Evolutionary conservation across 2,329 filamentous ascomycete genomes (phyloP), one percentile per base, ranked within the genome.

Genomic region (Teratosphaeria viscida): DNA sequence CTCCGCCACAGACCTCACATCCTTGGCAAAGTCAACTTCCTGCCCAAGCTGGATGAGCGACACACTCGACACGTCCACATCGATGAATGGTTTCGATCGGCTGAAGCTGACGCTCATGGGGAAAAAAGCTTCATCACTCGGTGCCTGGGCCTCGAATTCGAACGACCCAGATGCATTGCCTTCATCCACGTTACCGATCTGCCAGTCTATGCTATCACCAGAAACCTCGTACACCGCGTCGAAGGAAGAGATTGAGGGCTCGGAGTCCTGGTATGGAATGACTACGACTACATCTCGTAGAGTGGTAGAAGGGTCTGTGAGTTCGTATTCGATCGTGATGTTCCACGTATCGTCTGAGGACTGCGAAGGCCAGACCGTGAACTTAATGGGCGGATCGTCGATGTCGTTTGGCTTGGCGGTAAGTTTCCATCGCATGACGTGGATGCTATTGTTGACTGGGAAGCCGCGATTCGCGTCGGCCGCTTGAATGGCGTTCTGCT

Each of bases 361-460:
- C 75, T 92, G 91, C 76, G 96, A 96, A 62, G 95, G 90, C 94
- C 94, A 99, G 43, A 96, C 92, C 2, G 91, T 96, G 74, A 99
- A 97, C 43, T 89, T 94, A 70, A 99, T 94, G 7, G 94, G 94
- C 43, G 95, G 85, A 58, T 92, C 85, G 63, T 85, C 86, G 39
- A 87, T 76, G 67, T 95, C 90, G 66, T 95, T 91, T 2, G 83
- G 81, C 75, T 90, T 91, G 55, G 90, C 88, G 16, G 86, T 85
- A 26, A 90, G 88, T 70, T 91, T 89, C 94, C 94, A 99, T 73
- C 92, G 85, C 72, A 99, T 81, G 52, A 97, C 92, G 59, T 89
- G 91, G 60, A 97, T 92, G 16, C 89, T 85, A 72, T 96, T 95
- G 77, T 96, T 97, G 29, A 91, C 85, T 0, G 94, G 94, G 80